Evolutionary conservation across 2,329 filamentous ascomycete species (phyloP).

Genomic region (Colletotrichum navitas): DNA sequence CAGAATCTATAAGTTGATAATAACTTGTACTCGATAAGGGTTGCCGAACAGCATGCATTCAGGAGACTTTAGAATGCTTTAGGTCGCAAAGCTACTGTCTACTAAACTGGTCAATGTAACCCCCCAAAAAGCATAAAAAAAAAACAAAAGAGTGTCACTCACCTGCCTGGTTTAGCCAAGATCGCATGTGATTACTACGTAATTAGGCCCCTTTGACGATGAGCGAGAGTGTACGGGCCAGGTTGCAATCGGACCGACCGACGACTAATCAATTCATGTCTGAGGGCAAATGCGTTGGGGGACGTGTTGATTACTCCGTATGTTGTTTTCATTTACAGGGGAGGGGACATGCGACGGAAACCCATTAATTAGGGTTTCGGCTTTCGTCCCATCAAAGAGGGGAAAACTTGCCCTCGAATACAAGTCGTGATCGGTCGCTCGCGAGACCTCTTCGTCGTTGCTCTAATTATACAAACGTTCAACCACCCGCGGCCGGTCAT

Average conservation of each 20-base stretch:
- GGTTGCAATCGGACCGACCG: too few species aligned
- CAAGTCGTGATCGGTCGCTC: background rate
- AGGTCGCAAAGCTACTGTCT: too few species aligned
- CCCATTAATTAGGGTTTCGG: background rate
- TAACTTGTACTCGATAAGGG: background rate
- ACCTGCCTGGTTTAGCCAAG: too few species aligned
- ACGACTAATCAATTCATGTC: background rate
- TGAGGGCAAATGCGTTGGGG: too few species aligned
- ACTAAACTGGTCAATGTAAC: background rate
- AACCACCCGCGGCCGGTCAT: background rate
- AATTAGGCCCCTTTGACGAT: too few species aligned
- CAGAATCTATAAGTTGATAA: background rate
- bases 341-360: too few species aligned
- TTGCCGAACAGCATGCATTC: background rate
- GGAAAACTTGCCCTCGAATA: too few species aligned
- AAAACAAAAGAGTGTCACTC: too few species aligned
- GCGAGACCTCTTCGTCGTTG: background rate
- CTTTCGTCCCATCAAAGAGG: background rate
- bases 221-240: too few species aligned
- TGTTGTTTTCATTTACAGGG: too few species aligned
- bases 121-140: background rate
- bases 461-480: background rate
- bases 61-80: background rate
- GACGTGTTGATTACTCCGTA: too few species aligned
- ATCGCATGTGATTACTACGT: background rate